Conservation (phyloP, 495 filamentous ascomycete species). For the Hypoxylon lienhwacheense region DNA sequence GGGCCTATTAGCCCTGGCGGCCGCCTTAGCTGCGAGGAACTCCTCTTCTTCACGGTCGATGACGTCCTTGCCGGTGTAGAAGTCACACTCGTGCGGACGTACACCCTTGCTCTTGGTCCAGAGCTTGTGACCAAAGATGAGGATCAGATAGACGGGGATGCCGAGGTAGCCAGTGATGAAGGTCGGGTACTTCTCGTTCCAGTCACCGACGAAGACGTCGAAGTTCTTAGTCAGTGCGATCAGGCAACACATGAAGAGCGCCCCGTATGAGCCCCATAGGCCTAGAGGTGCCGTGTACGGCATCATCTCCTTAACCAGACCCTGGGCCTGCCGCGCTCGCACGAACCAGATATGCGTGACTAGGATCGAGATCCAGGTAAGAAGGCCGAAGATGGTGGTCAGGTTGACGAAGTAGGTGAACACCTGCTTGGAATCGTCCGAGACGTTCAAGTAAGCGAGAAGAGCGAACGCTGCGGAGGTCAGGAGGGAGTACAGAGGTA, state of each 20-base stretch:
- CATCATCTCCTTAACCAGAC: slow-evolving; percentile 63
- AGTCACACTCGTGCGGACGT: slow-evolving; percentile 61
- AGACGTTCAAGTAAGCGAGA: slow-evolving; percentile 79
- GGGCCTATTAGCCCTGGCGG: slow-evolving; percentile 44
- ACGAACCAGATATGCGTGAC: slow-evolving; percentile 82
- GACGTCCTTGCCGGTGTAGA: slow-evolving; percentile 70
- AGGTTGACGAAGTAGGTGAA: slow-evolving; percentile 88
- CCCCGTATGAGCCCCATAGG: slow-evolving; percentile 63
- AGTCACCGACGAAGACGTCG: slow-evolving; percentile 64
- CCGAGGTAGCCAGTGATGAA: slow-evolving; percentile 84
- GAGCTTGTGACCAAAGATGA: slow-evolving; percentile 73
- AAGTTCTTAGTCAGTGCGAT: slow-evolving; percentile 80
- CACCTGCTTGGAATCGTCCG: slow-evolving; percentile 64
- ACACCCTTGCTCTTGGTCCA: slow-evolving; percentile 55
- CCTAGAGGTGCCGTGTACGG: slow-evolving; percentile 76
- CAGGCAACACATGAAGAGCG: slow-evolving; percentile 67
- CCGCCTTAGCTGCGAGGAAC: slow-evolving; percentile 61
- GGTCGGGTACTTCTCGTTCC: slow-evolving; percentile 64
- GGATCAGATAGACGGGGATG: slow-evolving; percentile 73
- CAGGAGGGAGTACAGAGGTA: slow-evolving; percentile 70
- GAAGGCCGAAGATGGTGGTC: slow-evolving; percentile 74
- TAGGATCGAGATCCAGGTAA: slow-evolving; percentile 85
- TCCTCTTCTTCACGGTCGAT: slow-evolving; percentile 75
- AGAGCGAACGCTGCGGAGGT: slow-evolving; percentile 66
- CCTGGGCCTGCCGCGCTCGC: slow-evolving; percentile 70